Evolutionary conservation across 768 basidiomycete species (phyloP), one percentile per base, ranked within the genome.

Genomic region (Kwoniella botswanensis): DNA sequence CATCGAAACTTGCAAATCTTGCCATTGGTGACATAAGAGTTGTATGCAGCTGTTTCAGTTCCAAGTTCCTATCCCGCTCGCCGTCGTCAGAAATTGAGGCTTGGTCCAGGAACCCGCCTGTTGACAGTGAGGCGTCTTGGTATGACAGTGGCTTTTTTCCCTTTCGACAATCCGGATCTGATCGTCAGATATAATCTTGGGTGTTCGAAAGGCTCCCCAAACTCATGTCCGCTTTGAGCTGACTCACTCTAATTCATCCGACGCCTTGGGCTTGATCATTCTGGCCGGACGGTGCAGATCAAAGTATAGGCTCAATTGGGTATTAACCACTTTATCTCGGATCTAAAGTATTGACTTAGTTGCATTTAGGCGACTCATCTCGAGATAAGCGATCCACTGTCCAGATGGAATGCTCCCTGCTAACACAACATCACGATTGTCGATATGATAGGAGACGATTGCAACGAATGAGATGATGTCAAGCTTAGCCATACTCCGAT

Each of bases 21-120:
- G 5, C 35, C 35, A 9, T 6, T 35, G 35, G 7, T 35, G 35
- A 5, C 35, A 9, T 35, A 1, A 35, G 7, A 35, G 35, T 35
- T 35, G 35, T 35, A 35, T 35, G 35, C 35, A 35, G 35, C 35
- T 35, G 35, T 35, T 35, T 35, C 35, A 35, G 26, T 35, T 35
- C 7, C 35, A 35, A n/a, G 54, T 55, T 21, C 54, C 54, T 55
- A 55, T 55, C 54, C 54, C 54, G 54, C 21, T 55, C 50, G n/a
- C 11, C 21, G 9, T 55, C 18, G 50, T 52, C 21, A 52, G 21
- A 17, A 21, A 22, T 55, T 13, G 54, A 22, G 54, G 54, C 54
- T 55, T 55, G 11, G 11, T 55, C 9, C 15, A 55, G 54, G 54
- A 55, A 55, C 54, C 54, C 54, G 54, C 54, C n/a, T 55, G n/a